A percentile compares a stretch with the other conserved stretches of the same genome.
Conservation (phyloP, 345 rosid genomes). For the Isatis tinctoria region DNA sequence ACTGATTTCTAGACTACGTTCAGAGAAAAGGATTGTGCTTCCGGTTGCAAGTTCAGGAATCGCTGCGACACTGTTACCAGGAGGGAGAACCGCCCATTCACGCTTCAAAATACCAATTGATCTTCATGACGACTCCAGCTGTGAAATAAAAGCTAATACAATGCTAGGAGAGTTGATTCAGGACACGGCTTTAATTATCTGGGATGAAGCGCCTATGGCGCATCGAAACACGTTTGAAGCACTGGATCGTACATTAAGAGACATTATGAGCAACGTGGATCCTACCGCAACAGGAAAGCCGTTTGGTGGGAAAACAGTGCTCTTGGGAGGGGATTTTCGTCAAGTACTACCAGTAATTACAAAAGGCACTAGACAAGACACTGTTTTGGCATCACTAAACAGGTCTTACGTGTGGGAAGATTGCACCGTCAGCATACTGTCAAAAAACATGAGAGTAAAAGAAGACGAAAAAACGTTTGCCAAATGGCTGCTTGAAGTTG, state of each 20-base stretch:
- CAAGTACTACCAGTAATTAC: not conserved
- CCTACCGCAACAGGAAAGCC: not conserved
- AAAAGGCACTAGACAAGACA: not conserved
- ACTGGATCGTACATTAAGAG: not conserved
- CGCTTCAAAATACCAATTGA: not conserved
- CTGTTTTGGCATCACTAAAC: not conserved
- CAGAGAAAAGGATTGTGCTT: not conserved
- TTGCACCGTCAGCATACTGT: too few relatives aligned
- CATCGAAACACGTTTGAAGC: not conserved
- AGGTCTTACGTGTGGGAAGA: not conserved
- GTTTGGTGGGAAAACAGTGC: not conserved
- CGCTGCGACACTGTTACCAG: not conserved
- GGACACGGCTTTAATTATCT: not conserved
- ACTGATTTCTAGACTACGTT: not conserved
- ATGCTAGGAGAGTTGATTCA: not conserved
- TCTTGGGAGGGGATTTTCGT: not conserved
- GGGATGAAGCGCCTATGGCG: not conserved
- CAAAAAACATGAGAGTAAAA: too few relatives aligned
- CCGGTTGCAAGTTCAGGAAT: not conserved
- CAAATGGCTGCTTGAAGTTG: not conserved
- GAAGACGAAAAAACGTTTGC: not conserved
- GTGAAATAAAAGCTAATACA: not conserved
- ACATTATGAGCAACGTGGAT: not conserved
- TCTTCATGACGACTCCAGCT: not conserved
- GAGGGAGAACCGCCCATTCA: not conserved